A percentile compares a stretch with the other conserved stretches of the same genome.
Conservation (phyloP, 2,329 filamentous ascomycete species). For the Botrytis sinoallii region DNA sequence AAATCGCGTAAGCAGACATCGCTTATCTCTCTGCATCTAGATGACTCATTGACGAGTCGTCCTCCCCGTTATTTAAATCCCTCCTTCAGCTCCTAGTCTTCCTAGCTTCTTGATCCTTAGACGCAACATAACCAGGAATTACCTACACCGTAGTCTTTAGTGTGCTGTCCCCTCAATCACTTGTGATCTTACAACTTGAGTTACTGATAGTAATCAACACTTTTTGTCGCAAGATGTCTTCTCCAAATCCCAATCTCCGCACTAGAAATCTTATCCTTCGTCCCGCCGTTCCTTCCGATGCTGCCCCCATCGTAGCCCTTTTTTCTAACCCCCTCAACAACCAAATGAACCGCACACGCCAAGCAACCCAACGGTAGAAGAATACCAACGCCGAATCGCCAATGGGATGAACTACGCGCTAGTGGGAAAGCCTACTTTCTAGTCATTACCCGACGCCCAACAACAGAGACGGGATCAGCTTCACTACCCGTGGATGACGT, state of each 20-base stretch:
- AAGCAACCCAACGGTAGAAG: not conserved
- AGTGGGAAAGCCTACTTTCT: not conserved
- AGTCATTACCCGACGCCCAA: not conserved
- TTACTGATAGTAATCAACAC: not conserved
- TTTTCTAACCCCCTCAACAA: not conserved
- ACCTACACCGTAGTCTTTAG: not conserved
- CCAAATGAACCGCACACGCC: not conserved
- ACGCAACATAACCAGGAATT: not conserved
- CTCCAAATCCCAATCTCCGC: not conserved
- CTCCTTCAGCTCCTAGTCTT: not conserved
- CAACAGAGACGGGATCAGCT: not conserved
- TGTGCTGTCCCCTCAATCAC: not conserved
- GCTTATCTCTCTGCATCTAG: not conserved
- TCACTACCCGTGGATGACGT: not conserved
- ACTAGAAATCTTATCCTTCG: not conserved
- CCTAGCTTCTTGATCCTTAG: not conserved
- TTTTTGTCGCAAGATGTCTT: not conserved
- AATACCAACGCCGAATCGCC: not conserved
- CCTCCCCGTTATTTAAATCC: not conserved
- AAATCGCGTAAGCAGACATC: not conserved
- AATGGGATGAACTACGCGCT: not conserved
- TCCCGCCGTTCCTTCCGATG: not conserved
- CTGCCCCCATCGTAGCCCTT: not conserved
- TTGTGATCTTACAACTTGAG: not conserved
- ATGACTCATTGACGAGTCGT: not conserved